A percentile compares a stretch with the other conserved stretches of the same genome.
These are phyloP conservation scores for Telfairia occidentalis DNA, from an alignment of 331 rosid genomes.

Conservation along the genomic window DNA sequence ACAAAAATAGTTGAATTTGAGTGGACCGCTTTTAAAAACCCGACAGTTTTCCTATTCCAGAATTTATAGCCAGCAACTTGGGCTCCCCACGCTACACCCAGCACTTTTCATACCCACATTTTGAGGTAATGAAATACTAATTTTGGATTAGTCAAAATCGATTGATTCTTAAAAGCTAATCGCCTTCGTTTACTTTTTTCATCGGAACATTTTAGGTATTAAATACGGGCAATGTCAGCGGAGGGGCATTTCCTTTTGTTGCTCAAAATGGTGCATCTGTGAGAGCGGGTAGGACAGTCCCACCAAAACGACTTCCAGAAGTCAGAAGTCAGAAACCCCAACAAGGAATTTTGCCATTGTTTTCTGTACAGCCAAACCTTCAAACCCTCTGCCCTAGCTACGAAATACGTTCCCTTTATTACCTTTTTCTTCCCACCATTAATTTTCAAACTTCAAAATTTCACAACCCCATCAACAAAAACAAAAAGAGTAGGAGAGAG, in stretches of 20 bases:
- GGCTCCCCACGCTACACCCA: not conserved
- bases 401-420: not conserved
- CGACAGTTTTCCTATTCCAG: not conserved
- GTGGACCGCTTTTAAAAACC: constrained; percentile 3
- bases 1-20: not conserved
- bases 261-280: not conserved
- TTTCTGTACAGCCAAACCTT: not conserved
- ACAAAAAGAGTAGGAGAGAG: not conserved
- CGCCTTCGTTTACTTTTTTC: not conserved
- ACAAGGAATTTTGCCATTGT: constrained; percentile 17
- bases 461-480: not conserved
- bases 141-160: not conserved
- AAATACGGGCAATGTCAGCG: constrained; percentile 2
- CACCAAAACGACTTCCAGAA: not conserved
- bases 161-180: not conserved
- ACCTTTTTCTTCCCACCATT: not conserved
- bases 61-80: not conserved
- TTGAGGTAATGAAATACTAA: not conserved
- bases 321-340: constrained; percentile 5
- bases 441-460: not conserved
- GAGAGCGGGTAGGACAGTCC: constrained; percentile 25
- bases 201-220: not conserved
- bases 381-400: not conserved
- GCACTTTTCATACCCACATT: not conserved
- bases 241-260: not conserved